Evolutionary conservation across 2,329 filamentous ascomycete species (phyloP).

Genomic region (Ophiostoma fasciatum): DNA sequence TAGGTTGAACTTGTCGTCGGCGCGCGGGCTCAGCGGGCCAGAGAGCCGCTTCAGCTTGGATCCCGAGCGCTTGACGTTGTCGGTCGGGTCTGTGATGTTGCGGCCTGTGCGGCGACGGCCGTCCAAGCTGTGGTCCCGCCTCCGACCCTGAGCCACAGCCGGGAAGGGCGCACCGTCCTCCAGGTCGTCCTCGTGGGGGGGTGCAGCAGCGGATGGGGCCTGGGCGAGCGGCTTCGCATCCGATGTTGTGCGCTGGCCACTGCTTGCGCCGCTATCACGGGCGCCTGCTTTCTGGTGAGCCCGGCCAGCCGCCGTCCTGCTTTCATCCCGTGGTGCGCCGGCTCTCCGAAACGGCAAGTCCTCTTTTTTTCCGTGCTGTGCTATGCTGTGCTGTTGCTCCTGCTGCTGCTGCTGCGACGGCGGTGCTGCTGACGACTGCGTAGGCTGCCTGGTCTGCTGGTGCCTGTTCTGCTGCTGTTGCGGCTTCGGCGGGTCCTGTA

Average conservation of each 20-base stretch:
- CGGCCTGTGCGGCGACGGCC: constrained; percentile 32
- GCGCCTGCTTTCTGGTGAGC: no score
- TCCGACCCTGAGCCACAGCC: constrained; percentile 46
- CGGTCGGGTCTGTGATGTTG: constrained; percentile 31
- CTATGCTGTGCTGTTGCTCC: neutral
- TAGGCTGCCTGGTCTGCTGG: no score
- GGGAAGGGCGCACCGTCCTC: constrained; percentile 59
- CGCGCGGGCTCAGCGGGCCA: constrained; percentile 26
- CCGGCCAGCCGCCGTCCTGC: neutral
- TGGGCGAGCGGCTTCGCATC: no score
- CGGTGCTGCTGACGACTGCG: no score
- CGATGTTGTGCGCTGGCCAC: no score
- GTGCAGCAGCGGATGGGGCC: no score
- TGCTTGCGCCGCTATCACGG: no score
- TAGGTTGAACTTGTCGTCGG: constrained; percentile 19
- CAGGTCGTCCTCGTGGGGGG: constrained; percentile 18
- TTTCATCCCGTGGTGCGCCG: neutral
- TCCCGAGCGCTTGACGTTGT: constrained; percentile 37
- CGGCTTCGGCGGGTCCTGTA: neutral
- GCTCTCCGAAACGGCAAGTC: neutral
- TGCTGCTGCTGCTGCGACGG: neutral
- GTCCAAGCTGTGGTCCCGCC: constrained; percentile 33
- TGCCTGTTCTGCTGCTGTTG: neutral
- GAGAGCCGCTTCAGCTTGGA: constrained; percentile 46
- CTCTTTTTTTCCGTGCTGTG: neutral